Evolutionary conservation across 495 filamentous ascomycete genomes (phyloP).

Genomic region (Hypoxylon perforatum): DNA sequence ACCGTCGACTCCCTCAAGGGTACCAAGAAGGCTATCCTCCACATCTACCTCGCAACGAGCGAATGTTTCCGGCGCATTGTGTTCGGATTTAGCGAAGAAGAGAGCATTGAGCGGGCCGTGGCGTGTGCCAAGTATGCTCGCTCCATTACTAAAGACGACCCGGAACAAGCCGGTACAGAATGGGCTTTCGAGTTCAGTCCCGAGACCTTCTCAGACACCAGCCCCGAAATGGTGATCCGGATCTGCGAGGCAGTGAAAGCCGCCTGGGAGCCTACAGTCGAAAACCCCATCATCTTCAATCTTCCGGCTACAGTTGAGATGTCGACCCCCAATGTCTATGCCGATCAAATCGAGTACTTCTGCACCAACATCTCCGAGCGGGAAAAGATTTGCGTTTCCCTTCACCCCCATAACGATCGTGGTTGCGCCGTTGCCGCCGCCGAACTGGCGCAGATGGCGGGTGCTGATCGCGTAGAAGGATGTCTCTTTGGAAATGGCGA

Average conservation of each 20-base stretch:
- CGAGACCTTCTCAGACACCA: slow-evolving; percentile 94
- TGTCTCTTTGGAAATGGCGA: slow-evolving; percentile 97
- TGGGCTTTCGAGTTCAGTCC: slow-evolving; percentile 98
- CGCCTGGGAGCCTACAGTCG: slow-evolving; percentile 87
- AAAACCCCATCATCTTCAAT: slow-evolving; percentile 96
- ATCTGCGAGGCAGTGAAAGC: slow-evolving; percentile 95
- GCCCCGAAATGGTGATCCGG: slow-evolving; percentile 82
- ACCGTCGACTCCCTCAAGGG: slow-evolving; percentile 92
- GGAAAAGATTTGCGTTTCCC: slow-evolving; percentile 82
- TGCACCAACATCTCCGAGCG: slow-evolving; percentile 78
- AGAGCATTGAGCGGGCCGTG: slow-evolving; percentile 85
- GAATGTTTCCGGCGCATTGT: slow-evolving; percentile 91
- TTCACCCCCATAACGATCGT: slow-evolving; percentile 95
- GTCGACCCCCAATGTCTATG: slow-evolving; percentile 95
- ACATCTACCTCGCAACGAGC: slow-evolving; percentile 96
- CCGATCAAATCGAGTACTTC: slow-evolving; percentile 97
- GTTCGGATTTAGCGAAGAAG: slow-evolving; percentile 84
- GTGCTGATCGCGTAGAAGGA: slow-evolving; percentile 93
- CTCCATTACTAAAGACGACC: slow-evolving; percentile 95
- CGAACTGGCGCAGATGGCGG: slow-evolving; percentile 97
- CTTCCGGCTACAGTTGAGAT: slow-evolving; percentile 96
- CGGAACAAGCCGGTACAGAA: slow-evolving; percentile 75
- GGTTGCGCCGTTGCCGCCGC: slow-evolving; percentile 87
- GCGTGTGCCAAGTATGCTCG: slow-evolving; percentile 87
- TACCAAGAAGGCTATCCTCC: slow-evolving; percentile 93